Evolutionary conservation across 345 rosid genomes (phyloP).

Genomic region (Ceriops decandra): DNA sequence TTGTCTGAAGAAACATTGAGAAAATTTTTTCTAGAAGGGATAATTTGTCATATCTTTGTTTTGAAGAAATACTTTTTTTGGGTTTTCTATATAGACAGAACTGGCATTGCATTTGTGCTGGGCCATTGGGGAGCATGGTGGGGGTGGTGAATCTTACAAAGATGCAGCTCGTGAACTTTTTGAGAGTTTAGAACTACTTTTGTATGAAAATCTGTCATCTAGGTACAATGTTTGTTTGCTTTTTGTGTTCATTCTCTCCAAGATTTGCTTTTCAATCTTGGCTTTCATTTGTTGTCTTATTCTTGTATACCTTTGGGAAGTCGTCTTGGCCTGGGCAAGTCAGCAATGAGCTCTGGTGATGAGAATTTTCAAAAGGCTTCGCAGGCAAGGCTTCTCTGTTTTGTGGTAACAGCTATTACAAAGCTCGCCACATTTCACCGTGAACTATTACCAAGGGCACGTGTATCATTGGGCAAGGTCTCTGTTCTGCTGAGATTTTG

Average conservation of each 20-base stretch:
- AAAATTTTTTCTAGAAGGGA: too few species aligned
- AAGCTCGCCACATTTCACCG: constrained; percentile 86
- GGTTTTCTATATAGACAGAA: constrained; percentile 49
- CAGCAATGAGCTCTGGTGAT: constrained; percentile 35
- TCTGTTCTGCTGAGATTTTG: constrained; percentile 6
- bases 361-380: constrained; percentile 49
- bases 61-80: not conserved
- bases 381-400: constrained; percentile 88
- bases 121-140: constrained; percentile 98
- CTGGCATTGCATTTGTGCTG: constrained; percentile 91
- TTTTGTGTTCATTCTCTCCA: constrained; percentile 1
- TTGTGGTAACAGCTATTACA: constrained; percentile 87
- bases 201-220: constrained; percentile 86
- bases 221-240: constrained; percentile 43
- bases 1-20: too few species aligned
- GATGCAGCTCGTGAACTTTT: constrained; percentile 97
- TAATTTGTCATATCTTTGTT: not conserved
- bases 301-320: constrained; percentile 36
- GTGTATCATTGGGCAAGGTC: constrained; percentile 96
- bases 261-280: constrained; percentile 2
- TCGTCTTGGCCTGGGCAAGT: constrained; percentile 69
- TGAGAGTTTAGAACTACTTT: constrained; percentile 85
- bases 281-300: constrained; percentile 3
- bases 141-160: constrained; percentile 80
- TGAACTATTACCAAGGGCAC: constrained; percentile 84